Base-by-base conservation (phyloP, 176 grass and related monocot species). In the Ensete ventricosum region DNA sequence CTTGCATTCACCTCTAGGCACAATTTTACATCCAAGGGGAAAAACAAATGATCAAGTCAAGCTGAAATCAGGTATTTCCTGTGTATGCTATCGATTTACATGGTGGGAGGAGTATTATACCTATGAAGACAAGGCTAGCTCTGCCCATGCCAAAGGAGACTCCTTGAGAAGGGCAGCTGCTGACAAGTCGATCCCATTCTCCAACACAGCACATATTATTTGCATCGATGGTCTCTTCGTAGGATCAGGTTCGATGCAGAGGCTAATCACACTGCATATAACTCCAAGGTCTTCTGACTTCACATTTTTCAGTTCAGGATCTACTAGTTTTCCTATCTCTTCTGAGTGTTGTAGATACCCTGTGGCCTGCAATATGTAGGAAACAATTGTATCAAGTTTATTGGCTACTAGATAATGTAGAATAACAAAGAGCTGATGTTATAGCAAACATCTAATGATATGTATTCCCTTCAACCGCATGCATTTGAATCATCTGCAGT, bases 151-250 rank as follows among this genome's bases (percentile, higher is more conserved):
- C 26, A 98, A 73, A 13, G 90, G 85, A 14, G 90, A 93, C 50
- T 92, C 87, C 82, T 92, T 92, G 6, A 97, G 89, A 80, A 92
- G 70, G 79, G 87, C 85, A 34, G 90, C 77, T 16, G 88, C 77
- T 0, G 93, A 97, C 55, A 93, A 50, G 82, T 93, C 80, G 0
- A 93, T 97, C 29, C 82, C 86, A 14, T 92, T 91, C 83, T 93
- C 88, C 53, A 98, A 77, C 9, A 85, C 88, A 3, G 87, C 88
- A 0, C 85, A 81, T 52, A 98, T 98, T 53, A 93, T 89, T 84
- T 97, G 90, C 90, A 97, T 97, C 19, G 90, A 98, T 11, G 88
- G 90, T 24, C 94, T 82, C 86, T 98, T 93, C 0, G 82, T 89
- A 3, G 85, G 85, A 78, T 98, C 94, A 9, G 90, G 88, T 78